A percentile compares a stretch with the other conserved stretches of the same genome.
Evolutionary conservation across 106 monocot genomes (phyloP).

Genomic region (Acanthochlamys bracteata): DNA sequence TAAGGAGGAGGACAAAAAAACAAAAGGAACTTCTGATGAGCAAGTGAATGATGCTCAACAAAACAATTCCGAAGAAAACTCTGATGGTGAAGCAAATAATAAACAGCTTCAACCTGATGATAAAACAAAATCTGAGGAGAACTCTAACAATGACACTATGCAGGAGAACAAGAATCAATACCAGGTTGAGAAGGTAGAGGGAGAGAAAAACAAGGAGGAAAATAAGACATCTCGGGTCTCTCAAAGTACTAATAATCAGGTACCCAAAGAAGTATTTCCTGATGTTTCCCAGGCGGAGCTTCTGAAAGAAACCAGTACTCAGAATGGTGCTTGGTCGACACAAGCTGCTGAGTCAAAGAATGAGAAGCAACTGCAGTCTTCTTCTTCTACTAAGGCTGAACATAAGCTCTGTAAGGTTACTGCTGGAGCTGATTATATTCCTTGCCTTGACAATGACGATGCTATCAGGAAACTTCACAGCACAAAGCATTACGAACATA

Average conservation of each 20-base stretch:
- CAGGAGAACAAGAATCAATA: conserved; percentile 6
- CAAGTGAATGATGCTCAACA: conserved; percentile 7
- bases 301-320: conserved; percentile 56
- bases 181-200: conserved; percentile 21
- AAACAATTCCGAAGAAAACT: conserved; percentile 1
- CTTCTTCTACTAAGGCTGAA: conserved; percentile 27
- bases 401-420: conserved; percentile 70
- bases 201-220: conserved; percentile 21
- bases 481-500: conserved; percentile 81
- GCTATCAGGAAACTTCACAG: conserved; percentile 53
- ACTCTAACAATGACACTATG: conserved; percentile 8
- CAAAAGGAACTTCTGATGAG: neutral
- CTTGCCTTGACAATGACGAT: conserved; percentile 71
- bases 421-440: conserved; percentile 78
- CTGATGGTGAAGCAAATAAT: conserved; percentile 5
- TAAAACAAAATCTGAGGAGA: conserved; percentile 19
- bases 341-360: conserved; percentile 65
- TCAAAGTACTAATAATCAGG: conserved; percentile 21
- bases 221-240: conserved; percentile 15
- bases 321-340: conserved; percentile 56
- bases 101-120: conserved; percentile 12
- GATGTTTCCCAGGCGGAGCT: conserved; percentile 62
- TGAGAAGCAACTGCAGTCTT: conserved; percentile 51
- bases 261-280: conserved; percentile 39
- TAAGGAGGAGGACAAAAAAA: neutral